Conservation (phyloP, 2,329 filamentous ascomycete species). For the Monascus ruber region DNA sequence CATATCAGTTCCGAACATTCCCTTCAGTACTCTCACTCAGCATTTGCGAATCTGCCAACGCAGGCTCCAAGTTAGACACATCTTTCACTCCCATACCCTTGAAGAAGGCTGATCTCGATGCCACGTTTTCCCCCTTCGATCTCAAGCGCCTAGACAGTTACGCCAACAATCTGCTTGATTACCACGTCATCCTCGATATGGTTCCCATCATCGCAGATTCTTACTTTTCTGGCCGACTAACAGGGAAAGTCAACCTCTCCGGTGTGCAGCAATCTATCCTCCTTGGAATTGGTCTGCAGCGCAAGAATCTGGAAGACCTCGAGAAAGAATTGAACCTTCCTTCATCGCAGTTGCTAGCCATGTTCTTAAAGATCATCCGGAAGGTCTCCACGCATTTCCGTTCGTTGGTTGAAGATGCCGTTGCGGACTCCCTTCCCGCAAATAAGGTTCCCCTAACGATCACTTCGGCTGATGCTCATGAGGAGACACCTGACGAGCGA, state of each 20-base stretch:
- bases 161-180: constrained; percentile 92
- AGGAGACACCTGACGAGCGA: constrained; percentile 53
- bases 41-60: constrained; percentile 74
- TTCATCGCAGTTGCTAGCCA: constrained; percentile 72
- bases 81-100: constrained; percentile 45
- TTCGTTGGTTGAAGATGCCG: constrained; percentile 60
- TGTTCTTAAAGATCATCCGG: constrained; percentile 93
- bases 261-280: constrained; percentile 81
- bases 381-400: constrained; percentile 76
- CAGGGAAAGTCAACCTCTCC: constrained; percentile 55
- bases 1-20: constrained; percentile 85
- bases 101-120: constrained; percentile 65
- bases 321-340: constrained; percentile 67
- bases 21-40: constrained; percentile 65
- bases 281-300: constrained; percentile 80
- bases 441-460: constrained; percentile 30
- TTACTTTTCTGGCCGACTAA: constrained; percentile 73
- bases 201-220: constrained; percentile 69
- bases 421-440: constrained; percentile 54
- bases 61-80: constrained; percentile 57
- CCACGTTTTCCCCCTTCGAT: constrained; percentile 76
- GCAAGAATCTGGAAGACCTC: constrained; percentile 71
- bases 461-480: constrained; percentile 50
- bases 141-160: constrained; percentile 92
- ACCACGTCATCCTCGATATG: constrained; percentile 92